Evolutionary conservation across 2,329 filamentous ascomycete species (phyloP), one percentile per base, ranked within the genome.

Genomic region (Dactylellina cionopaga): DNA sequence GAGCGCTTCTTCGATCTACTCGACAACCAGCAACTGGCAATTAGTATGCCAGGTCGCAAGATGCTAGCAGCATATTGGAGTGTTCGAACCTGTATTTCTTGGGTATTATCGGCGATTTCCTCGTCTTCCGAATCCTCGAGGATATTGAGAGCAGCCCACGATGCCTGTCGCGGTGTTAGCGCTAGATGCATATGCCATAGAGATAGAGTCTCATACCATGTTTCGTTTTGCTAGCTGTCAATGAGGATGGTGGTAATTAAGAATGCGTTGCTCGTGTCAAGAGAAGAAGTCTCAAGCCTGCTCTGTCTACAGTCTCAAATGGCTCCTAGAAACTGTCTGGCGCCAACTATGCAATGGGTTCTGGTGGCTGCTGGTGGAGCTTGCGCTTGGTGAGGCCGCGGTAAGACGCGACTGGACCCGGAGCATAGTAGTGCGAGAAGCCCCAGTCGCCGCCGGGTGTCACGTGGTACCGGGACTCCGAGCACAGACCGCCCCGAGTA

Each of bases 51-150:
- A 24, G 15, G n/a, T 6, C 6, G 17, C 15, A 37, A 15, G 17
- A 35, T 35, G n/a, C 77, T 80, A 10, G 15, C 25, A 33, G 1
- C 2, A 17, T 25, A 5, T 29, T 35, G 43, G 19, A 43, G 22
- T 6, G 31, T 19, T 25, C 56, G 47, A 75, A 87, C 86, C 78
- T 96, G 93, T 56, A 99, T 88, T 80, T 98, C 94, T 80, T 94
- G 95, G 31, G 93, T 96, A 77, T 95, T 92, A 80, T 99, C 95
- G 78, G 96, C 84, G 81, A 97, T 93, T 77, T 96, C 92, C 79
- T 96, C 92, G 75, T 90, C 84, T 66, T 92, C 91, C 78, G 96
- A 92, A 81, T 97, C 95, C 7, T 92, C 90, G 81, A 97, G 93
- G 81, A 98, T 87, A 80, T 99, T 99, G 80, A 97, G 88, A 58